These are phyloP conservation scores for Dysphania ambrosioides DNA, from an alignment of 148 eudicot species.

Conservation along the genomic window DNA sequence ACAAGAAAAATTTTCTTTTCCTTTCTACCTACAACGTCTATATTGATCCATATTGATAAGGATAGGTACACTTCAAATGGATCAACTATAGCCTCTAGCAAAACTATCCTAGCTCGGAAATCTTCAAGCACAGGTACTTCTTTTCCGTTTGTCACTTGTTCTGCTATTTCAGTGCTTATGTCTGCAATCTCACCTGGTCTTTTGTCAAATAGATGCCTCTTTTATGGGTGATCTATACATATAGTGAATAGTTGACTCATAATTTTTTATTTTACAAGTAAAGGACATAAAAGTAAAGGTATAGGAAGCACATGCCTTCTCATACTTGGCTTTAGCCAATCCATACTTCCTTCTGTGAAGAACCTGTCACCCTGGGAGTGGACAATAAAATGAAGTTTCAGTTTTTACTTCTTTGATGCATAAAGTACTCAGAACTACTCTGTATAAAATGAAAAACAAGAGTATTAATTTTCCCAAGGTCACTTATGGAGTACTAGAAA, in stretches of 20 bases:
- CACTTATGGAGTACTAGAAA: no score
- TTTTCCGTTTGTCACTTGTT: constrained; percentile 23
- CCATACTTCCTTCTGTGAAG: constrained; percentile 90
- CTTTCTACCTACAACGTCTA: no score
- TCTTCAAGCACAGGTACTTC: constrained; percentile 7
- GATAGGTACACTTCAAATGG: background rate
- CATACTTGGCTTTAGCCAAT: constrained; percentile 96
- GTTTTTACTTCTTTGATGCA: background rate
- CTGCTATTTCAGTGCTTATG: constrained; percentile 29
- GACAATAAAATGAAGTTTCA: constrained; percentile 16
- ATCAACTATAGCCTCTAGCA: background rate
- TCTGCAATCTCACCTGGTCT: constrained; percentile 86
- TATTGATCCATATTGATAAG: no score
- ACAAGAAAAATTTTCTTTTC: no score
- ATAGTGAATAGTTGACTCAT: no score
- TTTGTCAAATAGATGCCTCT: constrained; percentile 58
- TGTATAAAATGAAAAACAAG: no score
- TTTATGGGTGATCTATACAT: constrained; percentile 4
- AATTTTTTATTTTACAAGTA: no score
- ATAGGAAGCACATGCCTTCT: constrained; percentile 50
- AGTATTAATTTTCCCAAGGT: no score
- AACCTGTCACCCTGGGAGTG: constrained; percentile 85
- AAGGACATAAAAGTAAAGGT: background rate
- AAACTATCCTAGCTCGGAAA: background rate
- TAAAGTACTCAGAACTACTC: no score